phyloP scores from a whole-genome alignment of 1,284 basidiomycete genomes.

The Rhodotorula sp. region DNA sequence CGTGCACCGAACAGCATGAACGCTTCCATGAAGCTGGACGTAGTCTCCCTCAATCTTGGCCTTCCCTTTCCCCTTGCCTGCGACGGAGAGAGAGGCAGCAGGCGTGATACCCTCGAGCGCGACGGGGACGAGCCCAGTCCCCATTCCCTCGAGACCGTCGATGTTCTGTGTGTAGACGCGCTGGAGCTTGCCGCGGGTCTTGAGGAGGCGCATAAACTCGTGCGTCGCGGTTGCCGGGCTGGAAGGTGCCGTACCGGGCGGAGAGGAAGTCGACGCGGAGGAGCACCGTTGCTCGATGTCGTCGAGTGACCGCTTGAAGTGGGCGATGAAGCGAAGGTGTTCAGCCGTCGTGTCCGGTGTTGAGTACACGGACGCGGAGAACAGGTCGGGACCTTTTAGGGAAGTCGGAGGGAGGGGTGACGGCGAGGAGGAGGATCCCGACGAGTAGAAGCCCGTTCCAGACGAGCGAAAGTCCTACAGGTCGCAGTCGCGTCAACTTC shows the following conservation, averaged over 20 bases:
- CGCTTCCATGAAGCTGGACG: slow-evolving; percentile 31
- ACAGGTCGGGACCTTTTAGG: slow-evolving; percentile 71
- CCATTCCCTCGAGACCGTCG: slow-evolving; percentile 26
- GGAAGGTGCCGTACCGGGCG: slow-evolving; percentile 38
- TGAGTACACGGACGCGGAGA: slow-evolving; percentile 81
- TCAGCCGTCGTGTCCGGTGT: slow-evolving; percentile 80
- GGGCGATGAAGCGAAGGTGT: slow-evolving; percentile 91
- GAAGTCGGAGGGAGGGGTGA: not conserved
- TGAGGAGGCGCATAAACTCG: slow-evolving; percentile 20
- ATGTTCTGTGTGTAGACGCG: slow-evolving; percentile 37
- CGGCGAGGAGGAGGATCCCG: slow-evolving; percentile 1
- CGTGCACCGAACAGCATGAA: slow-evolving; percentile 27
- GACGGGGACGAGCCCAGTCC: slow-evolving; percentile 16
- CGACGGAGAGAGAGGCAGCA: no score
- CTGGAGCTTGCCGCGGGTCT: slow-evolving; percentile 15
- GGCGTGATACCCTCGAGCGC: slow-evolving; percentile 18
- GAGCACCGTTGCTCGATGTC: slow-evolving; percentile 59
- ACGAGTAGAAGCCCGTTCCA: slow-evolving; percentile 22
- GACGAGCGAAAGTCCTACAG: slow-evolving; percentile 51
- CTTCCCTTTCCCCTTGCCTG: slow-evolving; percentile 28
- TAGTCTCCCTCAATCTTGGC: slow-evolving; percentile 26
- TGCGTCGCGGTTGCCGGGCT: slow-evolving; percentile 57
- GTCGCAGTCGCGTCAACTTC: not conserved
- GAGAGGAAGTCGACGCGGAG: not conserved
- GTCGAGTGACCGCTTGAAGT: slow-evolving; percentile 79